Percentiles rank a stretch among this genome's conserved stretches.
Conservation (phyloP, 352 stramenopile species). For the Pythium folliculosum region DNA sequence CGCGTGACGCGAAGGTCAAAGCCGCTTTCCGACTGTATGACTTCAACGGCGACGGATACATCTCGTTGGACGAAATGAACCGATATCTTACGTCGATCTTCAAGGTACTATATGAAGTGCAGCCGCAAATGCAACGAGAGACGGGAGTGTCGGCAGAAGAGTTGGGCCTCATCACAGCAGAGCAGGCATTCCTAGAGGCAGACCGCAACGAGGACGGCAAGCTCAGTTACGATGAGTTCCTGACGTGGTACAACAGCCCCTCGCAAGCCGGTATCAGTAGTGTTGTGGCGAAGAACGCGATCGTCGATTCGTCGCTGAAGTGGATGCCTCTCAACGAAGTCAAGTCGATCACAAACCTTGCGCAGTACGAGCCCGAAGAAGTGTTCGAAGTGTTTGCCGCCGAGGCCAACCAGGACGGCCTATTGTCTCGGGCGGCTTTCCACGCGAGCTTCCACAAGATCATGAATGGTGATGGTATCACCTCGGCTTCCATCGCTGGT, state of each 20-base stretch:
- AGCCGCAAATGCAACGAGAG: constrained; percentile 66
- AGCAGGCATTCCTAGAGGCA: constrained; percentile 86
- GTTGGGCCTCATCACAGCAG: constrained; percentile 74
- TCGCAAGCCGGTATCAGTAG: constrained; percentile 71
- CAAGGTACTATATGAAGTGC: constrained; percentile 85
- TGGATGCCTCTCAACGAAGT: constrained; percentile 86
- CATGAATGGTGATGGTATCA: constrained; percentile 37
- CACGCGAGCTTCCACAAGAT: constrained; percentile 76
- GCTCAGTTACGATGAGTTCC: constrained; percentile 87
- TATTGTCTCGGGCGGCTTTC: constrained; percentile 75
- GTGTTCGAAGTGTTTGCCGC: constrained; percentile 88
- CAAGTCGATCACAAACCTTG: constrained; percentile 81
- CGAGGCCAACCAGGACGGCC: constrained; percentile 70
- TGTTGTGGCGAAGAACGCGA: constrained; percentile 63
- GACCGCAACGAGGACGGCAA: constrained; percentile 80
- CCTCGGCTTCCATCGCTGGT: constrained; percentile 15
- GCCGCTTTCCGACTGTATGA: constrained; percentile 86
- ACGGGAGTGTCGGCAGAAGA: constrained; percentile 73
- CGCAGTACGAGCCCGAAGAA: constrained; percentile 72
- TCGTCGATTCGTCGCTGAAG: constrained; percentile 75
- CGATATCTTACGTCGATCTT: constrained; percentile 88
- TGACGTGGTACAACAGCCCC: constrained; percentile 82
- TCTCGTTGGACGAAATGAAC: constrained; percentile 87
- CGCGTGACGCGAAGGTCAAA: constrained; percentile 79
- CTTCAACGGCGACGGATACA: constrained; percentile 84